These are phyloP conservation scores for Ceriops tagal DNA, from an alignment of 345 rosid species.

Conservation along the genomic window DNA sequence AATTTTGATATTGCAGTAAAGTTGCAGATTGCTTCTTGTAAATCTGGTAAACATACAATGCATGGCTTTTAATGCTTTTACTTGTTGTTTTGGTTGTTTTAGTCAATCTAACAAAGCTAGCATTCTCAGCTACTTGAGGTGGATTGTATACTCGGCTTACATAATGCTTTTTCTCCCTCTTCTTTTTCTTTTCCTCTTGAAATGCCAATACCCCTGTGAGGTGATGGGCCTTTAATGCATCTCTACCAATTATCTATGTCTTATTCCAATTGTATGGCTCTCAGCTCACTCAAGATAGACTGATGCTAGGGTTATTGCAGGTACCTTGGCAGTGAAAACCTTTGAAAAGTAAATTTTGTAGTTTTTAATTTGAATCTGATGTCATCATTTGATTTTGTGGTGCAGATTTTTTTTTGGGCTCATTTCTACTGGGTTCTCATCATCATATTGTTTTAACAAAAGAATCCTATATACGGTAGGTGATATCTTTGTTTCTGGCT, in stretches of 20 bases:
- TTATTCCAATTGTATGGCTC: too few species aligned
- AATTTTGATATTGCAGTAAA: slow-evolving; percentile 19
- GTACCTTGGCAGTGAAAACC: too few species aligned
- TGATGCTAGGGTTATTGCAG: too few species aligned
- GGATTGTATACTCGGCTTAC: background rate
- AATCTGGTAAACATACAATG: slow-evolving; percentile 35
- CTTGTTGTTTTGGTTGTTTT: background rate
- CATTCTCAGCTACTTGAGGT: background rate
- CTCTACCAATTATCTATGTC: too few species aligned
- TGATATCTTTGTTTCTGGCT: slow-evolving; percentile 6
- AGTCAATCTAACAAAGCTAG: background rate
- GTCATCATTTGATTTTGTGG: slow-evolving; percentile 11
- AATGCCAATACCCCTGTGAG: background rate
- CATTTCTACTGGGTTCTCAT: slow-evolving; percentile 15
- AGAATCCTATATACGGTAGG: slow-evolving; percentile 30
- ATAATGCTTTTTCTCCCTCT: background rate
- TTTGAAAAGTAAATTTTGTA: too few species aligned
- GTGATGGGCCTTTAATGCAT: too few species aligned
- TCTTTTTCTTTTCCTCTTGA: background rate
- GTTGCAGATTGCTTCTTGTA: slow-evolving; percentile 24
- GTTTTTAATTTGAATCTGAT: background rate
- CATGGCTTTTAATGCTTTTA: background rate
- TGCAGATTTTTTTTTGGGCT: slow-evolving; percentile 32
- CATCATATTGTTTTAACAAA: slow-evolving; percentile 9
- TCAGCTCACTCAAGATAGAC: too few species aligned